phyloP scores from a whole-genome alignment of 1,139 yeast species.

The Suhomyces bribrorum region DNA sequence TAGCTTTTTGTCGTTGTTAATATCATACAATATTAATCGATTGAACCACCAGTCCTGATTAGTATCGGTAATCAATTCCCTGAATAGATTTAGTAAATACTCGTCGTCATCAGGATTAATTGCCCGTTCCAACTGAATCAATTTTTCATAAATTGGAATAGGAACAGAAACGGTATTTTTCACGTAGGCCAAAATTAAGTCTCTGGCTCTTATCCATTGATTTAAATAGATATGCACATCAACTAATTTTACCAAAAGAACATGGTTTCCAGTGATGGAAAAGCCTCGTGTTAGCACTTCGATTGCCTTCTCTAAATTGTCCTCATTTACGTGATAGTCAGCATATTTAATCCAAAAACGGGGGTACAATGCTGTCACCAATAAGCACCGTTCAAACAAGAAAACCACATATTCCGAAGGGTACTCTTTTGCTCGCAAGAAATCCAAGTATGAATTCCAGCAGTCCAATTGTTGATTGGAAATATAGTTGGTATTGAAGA shows the following conservation, averaged over 20 bases:
- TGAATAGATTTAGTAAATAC: slow-evolving; percentile 28
- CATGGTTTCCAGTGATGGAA: slow-evolving; percentile 24
- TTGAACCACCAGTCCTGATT: slow-evolving; percentile 25
- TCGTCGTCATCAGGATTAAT: slow-evolving; percentile 25
- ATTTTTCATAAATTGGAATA: slow-evolving; percentile 37
- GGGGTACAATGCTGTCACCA: slow-evolving; percentile 53
- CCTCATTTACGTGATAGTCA: slow-evolving; percentile 41
- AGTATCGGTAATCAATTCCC: slow-evolving; percentile 25
- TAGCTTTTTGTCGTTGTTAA: slow-evolving; percentile 12
- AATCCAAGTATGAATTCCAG: slow-evolving; percentile 66
- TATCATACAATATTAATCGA: slow-evolving; percentile 14
- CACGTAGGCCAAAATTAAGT: slow-evolving; percentile 31
- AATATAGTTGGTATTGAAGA: slow-evolving; percentile 44
- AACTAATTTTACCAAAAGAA: slow-evolving; percentile 36
- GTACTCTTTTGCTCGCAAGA: slow-evolving; percentile 43
- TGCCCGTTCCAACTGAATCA: slow-evolving; percentile 39
- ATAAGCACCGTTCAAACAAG: slow-evolving; percentile 59
- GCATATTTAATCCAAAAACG: slow-evolving; percentile 65
- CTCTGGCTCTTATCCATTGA: slow-evolving; percentile 38
- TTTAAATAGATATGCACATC: slow-evolving; percentile 40
- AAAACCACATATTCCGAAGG: slow-evolving; percentile 34
- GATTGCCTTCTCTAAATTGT: slow-evolving; percentile 35
- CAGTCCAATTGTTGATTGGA: slow-evolving; percentile 49
- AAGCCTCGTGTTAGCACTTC: slow-evolving; percentile 38
- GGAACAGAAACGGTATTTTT: slow-evolving; percentile 32